Base-by-base conservation (phyloP, 2,329 filamentous ascomycete genomes). In the Diaporthe eres region DNA sequence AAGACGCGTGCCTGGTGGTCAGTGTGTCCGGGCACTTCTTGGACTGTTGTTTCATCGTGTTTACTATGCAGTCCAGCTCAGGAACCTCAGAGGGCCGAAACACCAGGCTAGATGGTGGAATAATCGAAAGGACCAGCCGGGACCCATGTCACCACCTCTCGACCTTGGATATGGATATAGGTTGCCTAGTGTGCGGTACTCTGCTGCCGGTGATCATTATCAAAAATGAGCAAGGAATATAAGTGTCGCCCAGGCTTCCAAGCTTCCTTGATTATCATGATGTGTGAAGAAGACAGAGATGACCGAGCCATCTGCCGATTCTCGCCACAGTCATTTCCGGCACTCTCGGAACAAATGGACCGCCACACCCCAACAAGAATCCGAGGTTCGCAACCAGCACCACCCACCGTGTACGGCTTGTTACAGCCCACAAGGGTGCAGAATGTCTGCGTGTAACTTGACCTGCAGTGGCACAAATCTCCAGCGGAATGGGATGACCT, bases 21-120 rank as follows among this genome's bases (percentile, higher is more conserved):
- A 53, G 47, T 53, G 65, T 51, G 65, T 39, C 34, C 19, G 9
- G 13, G 34, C 17, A 25, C 19, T 60, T 60, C 57, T 31, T 25
- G 34, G 22, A 25, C 57, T 39, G 31, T 53, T 68, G 65, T 68
- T 68, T 68, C 65, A 53, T 68, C 65, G 65, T 68, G 47, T 68
- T 68, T 68, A 68, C 65, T 53, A 68, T 22, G 12, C 34, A 17
- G 31, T 39, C 63, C 31, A 37, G 31, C 63, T 15, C 44, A 67
- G 44, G 28, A 67, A 37, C 61, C 61, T n/a, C 42, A 31, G 28
- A 37, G 42, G 28, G 44, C 61, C 19, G 61, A 51, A 37, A 51
- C 44, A 51, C 47, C 47, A 47, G 28, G 60, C 39, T 65, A 65
- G 25, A 19, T 42, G 34, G 15, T 31, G 37, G 25, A 51, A 34